Evolutionary conservation across 2,329 filamentous ascomycete genomes (phyloP).

Genomic region (Phyllosticta capitalensis): DNA sequence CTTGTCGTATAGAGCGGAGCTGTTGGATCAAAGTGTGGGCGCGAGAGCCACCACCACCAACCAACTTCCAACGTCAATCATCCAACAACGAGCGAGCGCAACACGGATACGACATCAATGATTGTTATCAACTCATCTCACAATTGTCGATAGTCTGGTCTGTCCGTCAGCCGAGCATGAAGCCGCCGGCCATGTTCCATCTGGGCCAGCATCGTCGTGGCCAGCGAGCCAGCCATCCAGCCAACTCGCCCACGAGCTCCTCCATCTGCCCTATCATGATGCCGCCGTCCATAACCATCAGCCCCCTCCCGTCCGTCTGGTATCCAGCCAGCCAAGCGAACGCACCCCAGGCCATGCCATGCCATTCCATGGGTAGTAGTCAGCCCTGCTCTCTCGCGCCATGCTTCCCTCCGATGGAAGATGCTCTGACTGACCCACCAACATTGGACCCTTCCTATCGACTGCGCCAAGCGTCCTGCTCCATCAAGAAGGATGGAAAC

Average conservation of each 20-base stretch:
- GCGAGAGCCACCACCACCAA: not conserved
- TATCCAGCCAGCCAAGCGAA: not conserved
- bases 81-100: not conserved
- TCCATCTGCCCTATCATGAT: not conserved
- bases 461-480: not conserved
- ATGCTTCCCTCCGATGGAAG: not conserved
- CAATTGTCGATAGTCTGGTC: not conserved
- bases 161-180: not conserved
- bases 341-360: not conserved
- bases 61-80: not conserved
- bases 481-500: too few species aligned
- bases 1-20: not conserved
- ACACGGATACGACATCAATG: not conserved
- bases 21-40: not conserved
- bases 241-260: not conserved
- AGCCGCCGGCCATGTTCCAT: not conserved
- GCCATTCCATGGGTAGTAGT: not conserved
- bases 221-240: not conserved
- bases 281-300: not conserved
- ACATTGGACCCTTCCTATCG: not conserved
- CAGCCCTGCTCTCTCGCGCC: not conserved
- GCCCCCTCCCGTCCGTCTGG: not conserved
- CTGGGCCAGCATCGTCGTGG: not conserved
- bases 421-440: not conserved
- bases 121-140: not conserved